Conservation (phyloP, 2,329 filamentous ascomycete species). For the Aspergillus cejpii region DNA sequence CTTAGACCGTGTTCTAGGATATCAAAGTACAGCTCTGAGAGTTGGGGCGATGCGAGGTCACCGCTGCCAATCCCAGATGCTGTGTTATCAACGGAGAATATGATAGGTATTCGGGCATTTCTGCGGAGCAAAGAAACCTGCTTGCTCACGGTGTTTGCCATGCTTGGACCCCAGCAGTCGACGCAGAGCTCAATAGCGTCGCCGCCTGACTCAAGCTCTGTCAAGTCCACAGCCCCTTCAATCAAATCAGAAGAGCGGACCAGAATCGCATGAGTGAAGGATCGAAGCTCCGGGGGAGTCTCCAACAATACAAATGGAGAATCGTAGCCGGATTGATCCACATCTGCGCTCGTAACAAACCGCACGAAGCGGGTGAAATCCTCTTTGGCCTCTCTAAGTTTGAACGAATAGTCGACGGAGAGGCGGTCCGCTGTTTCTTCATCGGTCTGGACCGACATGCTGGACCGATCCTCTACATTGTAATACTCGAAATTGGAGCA, state of each 20-base stretch:
- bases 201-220: conserved; percentile 51
- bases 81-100: conserved; percentile 48
- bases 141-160: conserved; percentile 47
- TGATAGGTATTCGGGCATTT: conserved; percentile 51
- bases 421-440: conserved; percentile 40
- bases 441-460: conserved; percentile 14
- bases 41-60: conserved; percentile 8
- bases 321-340: conserved; percentile 49
- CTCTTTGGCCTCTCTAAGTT: conserved; percentile 50
- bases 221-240: conserved; percentile 38
- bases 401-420: conserved; percentile 44
- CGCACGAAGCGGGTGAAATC: conserved; percentile 56
- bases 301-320: conserved; percentile 57
- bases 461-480: conserved; percentile 44
- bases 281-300: conserved; percentile 52
- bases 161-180: conserved; percentile 50
- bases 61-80: conserved; percentile 11
- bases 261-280: conserved; percentile 41
- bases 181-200: conserved; percentile 57
- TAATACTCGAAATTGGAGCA: conserved; percentile 46
- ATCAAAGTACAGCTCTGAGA: conserved; percentile 25
- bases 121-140: conserved; percentile 54
- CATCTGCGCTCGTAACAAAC: conserved; percentile 49
- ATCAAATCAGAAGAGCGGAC: conserved; percentile 34
- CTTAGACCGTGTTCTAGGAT: conserved; percentile 38